Evolutionary conservation across 225 moss, liverwort and hornwort species (phyloP), one percentile per base, ranked within the genome.

Genomic region (Sphagnum tenellum): DNA sequence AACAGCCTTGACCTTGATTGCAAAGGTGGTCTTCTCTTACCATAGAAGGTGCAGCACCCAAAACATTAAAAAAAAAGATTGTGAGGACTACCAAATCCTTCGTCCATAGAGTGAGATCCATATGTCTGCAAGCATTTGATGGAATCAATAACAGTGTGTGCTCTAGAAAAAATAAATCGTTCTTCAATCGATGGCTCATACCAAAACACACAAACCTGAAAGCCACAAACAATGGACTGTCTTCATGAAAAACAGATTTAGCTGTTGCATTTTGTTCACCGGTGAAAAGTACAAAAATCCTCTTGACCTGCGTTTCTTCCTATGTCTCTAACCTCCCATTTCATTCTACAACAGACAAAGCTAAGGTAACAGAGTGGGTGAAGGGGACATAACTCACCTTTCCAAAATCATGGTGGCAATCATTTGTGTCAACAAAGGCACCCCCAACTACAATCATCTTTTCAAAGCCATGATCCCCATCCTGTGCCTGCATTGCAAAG

Each of bases 11-110:
- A 81, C 79, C 91, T 91, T 50, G 79, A 81, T 70, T 94, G 94
- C 64, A 79, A 73, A 70, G 71, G 72, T 9, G 94, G 94, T 47
- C 94, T 75, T 61, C 94, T 86, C 65, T 87, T 85, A 61, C 91
- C 94, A 68, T 94, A 94, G 68, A 72, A 94, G 72, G 94, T 89
- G 79, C 94, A 91, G 87, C 79, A 94, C 70, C 66, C 78, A 88
- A 69, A 74, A 78, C 63, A 29, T 29, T 29, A 29, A 0, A 29
- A 29, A 29, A 29, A 29, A 29, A 29, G 29, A 29, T 29, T 29
- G 29, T 29, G 29, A 29, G 29, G 29, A 29, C 29, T 29, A 29
- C 29, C 29, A 29, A 29, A 29, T 29, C 29, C 29, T 29, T 29
- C 29, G 0, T 1, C 29, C 29, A 29, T 29, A 29, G 29, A 29